These are phyloP conservation scores for Cytospora schulzeri DNA, from an alignment of 2,329 filamentous ascomycete species.

Conservation along the genomic window DNA sequence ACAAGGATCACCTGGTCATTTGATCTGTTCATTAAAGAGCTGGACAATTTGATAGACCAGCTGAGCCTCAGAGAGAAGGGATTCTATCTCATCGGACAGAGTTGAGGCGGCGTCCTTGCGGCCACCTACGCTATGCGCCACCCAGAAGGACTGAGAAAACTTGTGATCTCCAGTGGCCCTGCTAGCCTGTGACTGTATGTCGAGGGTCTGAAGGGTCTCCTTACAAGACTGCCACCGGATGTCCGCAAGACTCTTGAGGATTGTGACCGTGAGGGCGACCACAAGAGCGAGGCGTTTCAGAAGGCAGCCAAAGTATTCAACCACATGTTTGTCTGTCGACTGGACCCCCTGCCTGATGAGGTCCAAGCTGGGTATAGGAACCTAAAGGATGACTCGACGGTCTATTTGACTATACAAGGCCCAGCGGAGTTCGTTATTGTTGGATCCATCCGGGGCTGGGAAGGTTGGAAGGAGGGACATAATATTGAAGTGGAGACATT, in stretches of 20 bases:
- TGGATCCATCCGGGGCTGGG: constrained; percentile 32
- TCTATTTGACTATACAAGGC: constrained; percentile 35
- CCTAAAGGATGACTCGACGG: constrained; percentile 30
- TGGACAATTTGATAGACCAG: constrained; percentile 32
- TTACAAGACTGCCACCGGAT: constrained; percentile 30
- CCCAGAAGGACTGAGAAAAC: constrained; percentile 30
- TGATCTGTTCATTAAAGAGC: constrained; percentile 32
- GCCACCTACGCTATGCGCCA: constrained; percentile 25
- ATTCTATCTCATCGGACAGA: constrained; percentile 28
- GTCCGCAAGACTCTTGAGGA: constrained; percentile 28
- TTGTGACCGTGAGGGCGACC: constrained; percentile 29
- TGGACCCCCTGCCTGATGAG: constrained; percentile 32
- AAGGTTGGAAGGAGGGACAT: constrained; percentile 32
- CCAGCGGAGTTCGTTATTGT: constrained; percentile 34
- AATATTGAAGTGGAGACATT: constrained; percentile 30
- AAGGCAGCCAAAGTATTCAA: constrained; percentile 28
- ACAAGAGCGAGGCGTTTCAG: constrained; percentile 31
- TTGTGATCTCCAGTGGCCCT: constrained; percentile 31
- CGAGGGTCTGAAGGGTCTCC: constrained; percentile 26
- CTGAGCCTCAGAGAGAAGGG: constrained; percentile 26
- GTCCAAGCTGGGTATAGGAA: constrained; percentile 29
- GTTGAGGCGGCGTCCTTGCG: constrained; percentile 22
- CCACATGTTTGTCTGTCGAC: constrained; percentile 28
- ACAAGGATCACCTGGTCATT: constrained; percentile 25
- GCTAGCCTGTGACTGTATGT: constrained; percentile 32